Conservation (phyloP, 116 monocot genomes). For the Papilionanthe hybrid region DNA sequence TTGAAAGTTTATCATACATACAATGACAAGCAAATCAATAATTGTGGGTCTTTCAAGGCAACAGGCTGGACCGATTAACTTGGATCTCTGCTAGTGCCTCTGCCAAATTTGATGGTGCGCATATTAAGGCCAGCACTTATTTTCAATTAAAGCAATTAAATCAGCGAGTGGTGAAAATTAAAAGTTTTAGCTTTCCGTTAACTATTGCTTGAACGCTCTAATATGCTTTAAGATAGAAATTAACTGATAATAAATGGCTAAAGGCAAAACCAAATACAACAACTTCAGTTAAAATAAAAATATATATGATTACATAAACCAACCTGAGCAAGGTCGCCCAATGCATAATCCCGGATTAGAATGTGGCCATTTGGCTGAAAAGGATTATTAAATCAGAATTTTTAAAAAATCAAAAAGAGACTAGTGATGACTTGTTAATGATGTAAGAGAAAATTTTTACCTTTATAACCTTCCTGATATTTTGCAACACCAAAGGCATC, state of each 20-base stretch:
- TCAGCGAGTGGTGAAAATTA: not conserved
- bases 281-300: not conserved
- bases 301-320: conserved; percentile 1
- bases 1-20: too few species aligned
- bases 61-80: too few species aligned
- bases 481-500: conserved; percentile 76
- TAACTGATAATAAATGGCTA: not conserved
- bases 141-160: not conserved
- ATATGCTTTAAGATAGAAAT: not conserved
- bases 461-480: conserved; percentile 75
- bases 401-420: not conserved
- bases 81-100: too few species aligned
- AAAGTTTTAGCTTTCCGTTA: not conserved
- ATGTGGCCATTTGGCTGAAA: conserved; percentile 81
- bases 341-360: conserved; percentile 87
- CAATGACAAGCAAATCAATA: too few species aligned
- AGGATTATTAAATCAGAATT: conserved; percentile 5
- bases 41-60: too few species aligned
- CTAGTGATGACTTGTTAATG: not conserved
- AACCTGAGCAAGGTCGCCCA: conserved; percentile 98
- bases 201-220: not conserved
- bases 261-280: not conserved
- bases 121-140: not conserved
- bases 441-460: conserved; percentile 29
- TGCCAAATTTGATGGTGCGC: not conserved